These are phyloP conservation scores for Centella asiatica DNA, from an alignment of 129 eudicot species.

Conservation along the genomic window DNA sequence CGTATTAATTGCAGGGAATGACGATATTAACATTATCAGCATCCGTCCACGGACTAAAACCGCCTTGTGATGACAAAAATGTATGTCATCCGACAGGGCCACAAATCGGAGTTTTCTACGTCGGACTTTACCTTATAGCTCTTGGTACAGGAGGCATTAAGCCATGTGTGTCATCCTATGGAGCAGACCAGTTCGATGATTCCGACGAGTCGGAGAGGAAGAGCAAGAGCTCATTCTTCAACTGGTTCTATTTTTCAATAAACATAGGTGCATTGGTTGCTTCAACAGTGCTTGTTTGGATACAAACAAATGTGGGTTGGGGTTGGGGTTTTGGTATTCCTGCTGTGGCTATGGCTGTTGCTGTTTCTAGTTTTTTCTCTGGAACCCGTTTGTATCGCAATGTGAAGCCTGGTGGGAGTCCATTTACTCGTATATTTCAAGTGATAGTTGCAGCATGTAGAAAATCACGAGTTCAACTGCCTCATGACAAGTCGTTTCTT, in stretches of 20 bases:
- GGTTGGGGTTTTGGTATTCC: constrained; percentile 23
- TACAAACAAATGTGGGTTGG: constrained; percentile 21
- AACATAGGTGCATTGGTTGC: constrained; percentile 20
- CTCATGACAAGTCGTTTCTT: constrained; percentile 1
- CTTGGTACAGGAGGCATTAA: constrained; percentile 22
- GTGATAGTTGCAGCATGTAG: constrained; percentile 10
- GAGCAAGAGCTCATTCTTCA: constrained; percentile 20
- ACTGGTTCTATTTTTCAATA: constrained; percentile 21
- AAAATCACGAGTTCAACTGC: constrained; percentile 7
- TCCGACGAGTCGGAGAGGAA: constrained; percentile 12
- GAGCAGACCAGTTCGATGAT: constrained; percentile 22
- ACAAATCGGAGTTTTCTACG: constrained; percentile 9
- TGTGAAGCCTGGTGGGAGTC: constrained; percentile 15
- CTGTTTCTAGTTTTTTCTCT: constrained; percentile 15
- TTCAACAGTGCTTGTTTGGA: constrained; percentile 16
- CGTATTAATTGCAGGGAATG: constrained; percentile 22
- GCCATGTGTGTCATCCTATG: constrained; percentile 20
- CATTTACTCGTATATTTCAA: not conserved
- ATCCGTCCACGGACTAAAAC: constrained; percentile 15
- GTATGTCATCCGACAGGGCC: constrained; percentile 10
- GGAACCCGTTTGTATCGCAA: constrained; percentile 18
- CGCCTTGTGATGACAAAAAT: not conserved
- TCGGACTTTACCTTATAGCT: constrained; percentile 20
- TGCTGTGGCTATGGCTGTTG: constrained; percentile 22
- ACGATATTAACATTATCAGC: constrained; percentile 15